phyloP scores from a whole-genome alignment of 73 alveolate genomes.

The Tetrahymena elliotti region DNA sequence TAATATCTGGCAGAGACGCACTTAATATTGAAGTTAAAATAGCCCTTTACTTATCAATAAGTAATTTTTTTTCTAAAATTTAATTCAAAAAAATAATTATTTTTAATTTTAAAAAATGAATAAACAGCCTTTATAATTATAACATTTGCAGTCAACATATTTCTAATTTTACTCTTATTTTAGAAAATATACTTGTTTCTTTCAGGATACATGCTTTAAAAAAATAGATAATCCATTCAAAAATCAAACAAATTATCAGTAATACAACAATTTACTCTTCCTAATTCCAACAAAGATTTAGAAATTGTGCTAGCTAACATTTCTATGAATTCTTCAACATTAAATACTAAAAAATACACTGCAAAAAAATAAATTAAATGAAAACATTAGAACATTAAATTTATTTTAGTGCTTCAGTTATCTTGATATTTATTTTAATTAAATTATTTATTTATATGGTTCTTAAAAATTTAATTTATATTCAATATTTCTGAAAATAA shows the following conservation, averaged over 20 bases:
- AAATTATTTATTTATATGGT: too few relatives aligned
- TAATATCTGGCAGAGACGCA: neutral
- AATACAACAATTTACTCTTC: neutral
- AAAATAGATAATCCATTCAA: too few relatives aligned
- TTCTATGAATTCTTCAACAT: neutral
- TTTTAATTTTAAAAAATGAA: too few relatives aligned
- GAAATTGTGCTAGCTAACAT: neutral
- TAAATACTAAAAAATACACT: neutral
- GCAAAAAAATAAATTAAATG: too few relatives aligned
- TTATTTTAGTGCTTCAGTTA: too few relatives aligned
- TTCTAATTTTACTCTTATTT: too few relatives aligned
- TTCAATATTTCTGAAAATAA: too few relatives aligned
- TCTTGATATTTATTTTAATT: too few relatives aligned
- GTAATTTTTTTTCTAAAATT: neutral
- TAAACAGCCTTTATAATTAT: neutral
- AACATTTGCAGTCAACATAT: neutral
- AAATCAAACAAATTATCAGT: neutral
- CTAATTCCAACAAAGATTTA: neutral
- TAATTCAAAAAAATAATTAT: too few relatives aligned
- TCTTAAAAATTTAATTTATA: too few relatives aligned
- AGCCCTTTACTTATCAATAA: neutral
- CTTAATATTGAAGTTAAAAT: neutral
- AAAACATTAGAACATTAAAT: too few relatives aligned
- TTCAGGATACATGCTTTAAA: too few relatives aligned
- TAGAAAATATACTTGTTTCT: neutral